phyloP scores from a whole-genome alignment of 2,329 filamentous ascomycete genomes.

The Stachybotrys chlorohalonatus region DNA sequence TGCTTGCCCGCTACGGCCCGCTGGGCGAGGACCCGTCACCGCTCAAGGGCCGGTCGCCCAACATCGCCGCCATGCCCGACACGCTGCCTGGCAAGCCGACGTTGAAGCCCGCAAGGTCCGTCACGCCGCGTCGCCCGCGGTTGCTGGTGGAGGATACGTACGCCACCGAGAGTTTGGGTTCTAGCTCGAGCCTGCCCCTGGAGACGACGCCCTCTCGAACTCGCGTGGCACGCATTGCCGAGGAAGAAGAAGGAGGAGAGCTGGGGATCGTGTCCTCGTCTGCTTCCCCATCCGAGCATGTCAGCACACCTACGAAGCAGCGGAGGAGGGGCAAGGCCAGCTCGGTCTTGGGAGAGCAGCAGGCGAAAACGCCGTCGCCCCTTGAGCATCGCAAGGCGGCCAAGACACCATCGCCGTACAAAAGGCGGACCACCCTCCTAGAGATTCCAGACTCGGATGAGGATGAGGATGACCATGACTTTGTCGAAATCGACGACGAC shows the following conservation, averaged over 20 bases:
- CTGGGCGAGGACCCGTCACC: conserved; percentile 25
- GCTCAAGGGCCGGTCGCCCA: conserved; percentile 23
- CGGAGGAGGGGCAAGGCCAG: neutral
- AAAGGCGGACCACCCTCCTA: conserved; percentile 2
- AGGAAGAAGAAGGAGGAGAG: conserved; percentile 7
- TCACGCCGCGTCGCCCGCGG: conserved; percentile 9
- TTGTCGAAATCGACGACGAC: conserved; percentile 4
- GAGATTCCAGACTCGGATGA: conserved; percentile 45
- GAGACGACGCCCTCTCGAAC: conserved; percentile 3
- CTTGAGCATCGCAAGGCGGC: neutral
- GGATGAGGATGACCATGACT: conserved; percentile 26
- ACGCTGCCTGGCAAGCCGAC: conserved; percentile 10
- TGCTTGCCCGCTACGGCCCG: conserved; percentile 29
- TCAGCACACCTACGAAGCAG: neutral
- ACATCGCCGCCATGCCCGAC: conserved; percentile 10
- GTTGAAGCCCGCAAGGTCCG: conserved; percentile 5
- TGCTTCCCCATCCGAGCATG: neutral
- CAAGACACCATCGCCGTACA: conserved; percentile 6
- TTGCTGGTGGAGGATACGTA: conserved; percentile 38
- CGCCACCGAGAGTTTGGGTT: conserved; percentile 24
- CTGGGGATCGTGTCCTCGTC: no score
- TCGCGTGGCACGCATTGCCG: conserved; percentile 7
- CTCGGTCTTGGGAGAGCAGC: neutral
- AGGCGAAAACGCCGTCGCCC: conserved; percentile 9
- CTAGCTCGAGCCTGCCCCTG: conserved; percentile 12